phyloP scores from a whole-genome alignment of 176 grass and related monocot species.

The Musa itinerans region DNA sequence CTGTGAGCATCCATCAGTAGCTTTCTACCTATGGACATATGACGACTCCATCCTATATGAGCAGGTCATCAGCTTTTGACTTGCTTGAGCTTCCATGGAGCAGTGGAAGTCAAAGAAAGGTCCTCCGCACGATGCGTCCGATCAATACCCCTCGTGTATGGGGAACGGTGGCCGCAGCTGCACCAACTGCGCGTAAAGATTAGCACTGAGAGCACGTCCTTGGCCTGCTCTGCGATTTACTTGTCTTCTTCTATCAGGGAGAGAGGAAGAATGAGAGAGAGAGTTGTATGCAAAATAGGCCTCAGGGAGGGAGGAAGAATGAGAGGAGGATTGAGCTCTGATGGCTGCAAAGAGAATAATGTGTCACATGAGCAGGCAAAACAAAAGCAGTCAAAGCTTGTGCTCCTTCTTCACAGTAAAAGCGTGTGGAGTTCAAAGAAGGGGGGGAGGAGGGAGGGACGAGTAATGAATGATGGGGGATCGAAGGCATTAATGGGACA shows the following conservation, averaged over 20 bases:
- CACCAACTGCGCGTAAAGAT: no score
- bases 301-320: neutral
- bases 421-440: neutral
- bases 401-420: no score
- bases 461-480: neutral
- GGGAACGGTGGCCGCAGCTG: neutral
- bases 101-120: no score
- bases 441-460: neutral
- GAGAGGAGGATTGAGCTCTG: neutral
- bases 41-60: no score
- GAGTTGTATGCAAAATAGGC: neutral
- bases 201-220: neutral
- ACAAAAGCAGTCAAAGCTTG: neutral
- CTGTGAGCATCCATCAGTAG: no score
- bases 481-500: conserved; percentile 20
- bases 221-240: neutral
- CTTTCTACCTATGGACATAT: no score
- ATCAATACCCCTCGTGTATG: conserved; percentile 4
- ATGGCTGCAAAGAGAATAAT: conserved; percentile 4
- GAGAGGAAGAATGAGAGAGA: neutral
- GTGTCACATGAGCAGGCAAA: neutral
- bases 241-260: no score
- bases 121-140: neutral
- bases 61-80: no score
- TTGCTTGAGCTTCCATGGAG: no score